Evolutionary conservation across 2,329 filamentous ascomycete genomes (phyloP).

Genomic region (Calonectria henricotiae): DNA sequence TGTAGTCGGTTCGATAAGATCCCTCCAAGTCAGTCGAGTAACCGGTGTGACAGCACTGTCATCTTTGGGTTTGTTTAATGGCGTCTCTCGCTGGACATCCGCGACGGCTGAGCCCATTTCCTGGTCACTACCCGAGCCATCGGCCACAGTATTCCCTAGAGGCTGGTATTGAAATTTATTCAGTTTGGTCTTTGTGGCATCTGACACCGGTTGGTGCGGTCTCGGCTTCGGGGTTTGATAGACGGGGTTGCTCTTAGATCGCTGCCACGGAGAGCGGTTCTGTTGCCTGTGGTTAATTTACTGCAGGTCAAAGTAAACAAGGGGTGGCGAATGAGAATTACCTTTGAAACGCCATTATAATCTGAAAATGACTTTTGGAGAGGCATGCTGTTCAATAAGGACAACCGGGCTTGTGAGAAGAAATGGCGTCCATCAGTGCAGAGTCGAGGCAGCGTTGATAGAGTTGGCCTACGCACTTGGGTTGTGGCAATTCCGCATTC

Average conservation of each 20-base stretch:
- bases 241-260: constrained; percentile 69
- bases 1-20: constrained; percentile 67
- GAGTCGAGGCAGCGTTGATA: constrained; percentile 35
- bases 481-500: constrained; percentile 30
- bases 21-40: constrained; percentile 71
- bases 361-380: constrained; percentile 64
- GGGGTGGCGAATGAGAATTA: constrained; percentile 42
- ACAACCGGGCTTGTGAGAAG: constrained; percentile 42
- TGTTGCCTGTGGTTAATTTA: constrained; percentile 44
- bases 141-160: constrained; percentile 41
- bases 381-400: constrained; percentile 54
- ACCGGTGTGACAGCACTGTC: constrained; percentile 63
- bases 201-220: constrained; percentile 68
- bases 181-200: constrained; percentile 74
- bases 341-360: constrained; percentile 55
- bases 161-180: constrained; percentile 68
- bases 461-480: constrained; percentile 22
- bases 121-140: constrained; percentile 41
- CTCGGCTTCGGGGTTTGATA: constrained; percentile 58
- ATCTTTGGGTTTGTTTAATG: constrained; percentile 45
- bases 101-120: not conserved
- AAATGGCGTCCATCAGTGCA: constrained; percentile 40
- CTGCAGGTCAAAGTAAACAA: constrained; percentile 20
- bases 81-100: constrained; percentile 26
- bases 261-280: constrained; percentile 68